Base-by-base conservation (phyloP, 2,329 filamentous ascomycete genomes). In the Anisogramma anomala region DNA sequence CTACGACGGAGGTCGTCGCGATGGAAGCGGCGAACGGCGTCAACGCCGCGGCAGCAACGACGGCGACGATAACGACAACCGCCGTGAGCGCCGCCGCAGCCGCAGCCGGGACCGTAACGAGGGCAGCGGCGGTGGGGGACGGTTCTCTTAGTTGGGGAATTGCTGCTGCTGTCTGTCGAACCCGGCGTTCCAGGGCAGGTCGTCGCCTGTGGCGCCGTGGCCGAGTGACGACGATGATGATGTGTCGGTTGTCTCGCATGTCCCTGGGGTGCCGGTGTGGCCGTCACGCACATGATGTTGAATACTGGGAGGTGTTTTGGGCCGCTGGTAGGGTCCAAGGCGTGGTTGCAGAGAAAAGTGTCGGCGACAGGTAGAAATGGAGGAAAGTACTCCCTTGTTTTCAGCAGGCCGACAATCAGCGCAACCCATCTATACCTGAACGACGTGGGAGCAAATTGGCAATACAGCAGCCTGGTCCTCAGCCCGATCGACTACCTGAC, bases 21-120 rank as follows among this genome's bases (percentile, higher is more conserved):
- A 50, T 15, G 45, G 51, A 3, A 44, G 44, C 51, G n/a, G 39
- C 43, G 35, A 55, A 8, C 44, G 41, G 9, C 30, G 45, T 33
- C 48, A 47, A 28, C 49, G 49, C 7, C 22, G 22, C 7, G 28
- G 9, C 15, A 33, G 17, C 25, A 18, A 26, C 18, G 33, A 20
- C 31, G 37, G 33, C 20, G 36, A 41, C 15, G 47, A 48, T 22
- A 10, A 54, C n/a, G 49, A 52, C 11, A 36, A 44, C 11, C 8
- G 46, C 13, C 49, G 53, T 19, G 33, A 37, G 10, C 32, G 42
- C 14, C 30, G 39, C 17, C 18, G 41, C 48, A 49, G 33, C 47
- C 52, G 17, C 40, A 40, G 33, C 33, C 32, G 38, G 1, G 43
- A 51, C 20, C 40, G 43, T 15, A 43, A 43, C 37, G 39, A 48